Evolutionary conservation across 2,329 filamentous ascomycete species (phyloP).

Genomic region (Aplosporella prunicola): DNA sequence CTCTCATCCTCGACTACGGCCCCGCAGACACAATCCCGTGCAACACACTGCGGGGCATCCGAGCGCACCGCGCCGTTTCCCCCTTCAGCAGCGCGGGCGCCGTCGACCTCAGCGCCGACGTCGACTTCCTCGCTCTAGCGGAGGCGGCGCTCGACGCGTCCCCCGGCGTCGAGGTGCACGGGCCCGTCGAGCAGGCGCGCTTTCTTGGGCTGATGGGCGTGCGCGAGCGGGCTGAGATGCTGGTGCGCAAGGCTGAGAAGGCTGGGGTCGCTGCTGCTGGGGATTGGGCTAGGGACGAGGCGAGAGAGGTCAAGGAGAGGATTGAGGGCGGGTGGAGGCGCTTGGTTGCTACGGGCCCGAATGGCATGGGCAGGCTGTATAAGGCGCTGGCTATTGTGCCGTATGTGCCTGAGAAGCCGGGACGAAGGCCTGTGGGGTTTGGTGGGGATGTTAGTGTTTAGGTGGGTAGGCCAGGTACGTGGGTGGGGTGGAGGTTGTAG

Average conservation of each 20-base stretch:
- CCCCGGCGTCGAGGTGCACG: slow-evolving; percentile 79
- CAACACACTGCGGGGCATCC: slow-evolving; percentile 86
- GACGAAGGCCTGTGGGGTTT: slow-evolving; percentile 78
- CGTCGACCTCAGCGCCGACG: slow-evolving; percentile 84
- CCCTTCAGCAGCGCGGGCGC: slow-evolving; percentile 72
- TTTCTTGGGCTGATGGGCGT: slow-evolving; percentile 81
- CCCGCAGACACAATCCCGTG: slow-evolving; percentile 67
- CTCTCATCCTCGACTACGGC: slow-evolving; percentile 93
- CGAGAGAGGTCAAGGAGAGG: slow-evolving; percentile 42
- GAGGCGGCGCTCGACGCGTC: slow-evolving; percentile 70
- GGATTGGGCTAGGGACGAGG: neutral
- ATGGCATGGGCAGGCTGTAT: slow-evolving; percentile 90
- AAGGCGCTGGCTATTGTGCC: slow-evolving; percentile 88
- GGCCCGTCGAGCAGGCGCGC: slow-evolving; percentile 73
- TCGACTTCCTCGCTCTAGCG: slow-evolving; percentile 82
- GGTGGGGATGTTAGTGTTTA: slow-evolving; percentile 52
- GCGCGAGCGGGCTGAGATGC: slow-evolving; percentile 59
- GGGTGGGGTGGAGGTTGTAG: no score
- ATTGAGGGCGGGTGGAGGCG: slow-evolving; percentile 70
- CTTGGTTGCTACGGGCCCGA: slow-evolving; percentile 70
- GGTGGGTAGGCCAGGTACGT: no score
- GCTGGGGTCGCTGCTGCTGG: slow-evolving; percentile 9
- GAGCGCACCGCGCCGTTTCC: slow-evolving; percentile 62
- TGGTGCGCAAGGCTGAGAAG: slow-evolving; percentile 39
- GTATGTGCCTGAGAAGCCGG: slow-evolving; percentile 48